Evolutionary conservation across 108 stramenopile species (phyloP), one percentile per base, ranked within the genome.

Genomic region (Fragilaria crotonensis): DNA sequence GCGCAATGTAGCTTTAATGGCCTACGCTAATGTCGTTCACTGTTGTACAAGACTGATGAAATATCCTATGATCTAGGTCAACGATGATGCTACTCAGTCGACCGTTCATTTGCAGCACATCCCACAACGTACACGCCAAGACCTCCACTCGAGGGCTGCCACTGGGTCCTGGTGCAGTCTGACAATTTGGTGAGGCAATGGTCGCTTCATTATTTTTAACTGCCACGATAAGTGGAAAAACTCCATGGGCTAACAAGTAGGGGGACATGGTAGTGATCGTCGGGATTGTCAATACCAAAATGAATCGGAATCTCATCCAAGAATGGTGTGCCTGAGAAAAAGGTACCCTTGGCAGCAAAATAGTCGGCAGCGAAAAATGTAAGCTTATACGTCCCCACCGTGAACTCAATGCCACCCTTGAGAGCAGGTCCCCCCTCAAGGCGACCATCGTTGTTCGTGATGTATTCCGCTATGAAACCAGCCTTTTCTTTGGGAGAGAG

Each of bases 241-340:
- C 77, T 70, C 87, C 89, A 94, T 33, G 93, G 93, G 60, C 84
- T 87, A 31, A 84, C 87, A 55, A 94, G 60, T 53, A 94, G 62
- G 0, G 93, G 93, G 3, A 94, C 93, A 64, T 94, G 93, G 68
- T 94, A 94, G 69, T 94, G 93, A 55, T 87, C 87, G 31, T 86
- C 88, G 1, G 93, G 93, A 76, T 94, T 85, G 71, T 94, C 93
- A 63, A 94, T 78, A 25, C 93, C 93, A 68, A 94, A 94, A 33
- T 81, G 70, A 45, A 94, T 45, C 7, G 89, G 93, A 30, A 94
- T 80, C 1, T 71, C 70, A 67, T 85, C 80, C 63, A 94, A 67
- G 67, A 94, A 94, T 11, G 93, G 93, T 7, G 72, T 83, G 1
- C 88, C 92, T 19, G 73, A 67, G 23, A 67, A 70, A 21, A 33